Conservation (phyloP, 129 eudicot species). For the Mikania micrantha region DNA sequence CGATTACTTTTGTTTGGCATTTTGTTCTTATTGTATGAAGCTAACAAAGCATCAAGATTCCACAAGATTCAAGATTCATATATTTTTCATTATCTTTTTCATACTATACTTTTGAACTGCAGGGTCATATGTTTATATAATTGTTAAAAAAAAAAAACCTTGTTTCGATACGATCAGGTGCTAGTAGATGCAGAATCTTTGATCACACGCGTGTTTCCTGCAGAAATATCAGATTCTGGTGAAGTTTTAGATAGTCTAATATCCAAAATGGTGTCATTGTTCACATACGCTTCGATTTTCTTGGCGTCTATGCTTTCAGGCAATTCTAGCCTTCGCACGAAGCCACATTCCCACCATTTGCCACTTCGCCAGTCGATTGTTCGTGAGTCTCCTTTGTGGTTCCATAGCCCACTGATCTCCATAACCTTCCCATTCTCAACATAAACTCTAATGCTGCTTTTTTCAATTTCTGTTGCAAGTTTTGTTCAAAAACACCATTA, state of each 20-base stretch:
- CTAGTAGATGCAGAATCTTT: slow-evolving; percentile 9
- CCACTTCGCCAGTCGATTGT: slow-evolving; percentile 48
- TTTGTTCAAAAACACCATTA: neutral
- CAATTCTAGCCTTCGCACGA: slow-evolving; percentile 59
- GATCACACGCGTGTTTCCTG: slow-evolving; percentile 9
- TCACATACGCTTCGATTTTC: slow-evolving; percentile 46
- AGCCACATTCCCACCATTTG: slow-evolving; percentile 83
- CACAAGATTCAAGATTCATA: neutral
- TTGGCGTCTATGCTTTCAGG: slow-evolving; percentile 57
- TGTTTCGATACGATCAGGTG: slow-evolving; percentile 5
- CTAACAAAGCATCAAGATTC: neutral
- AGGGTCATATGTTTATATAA: slow-evolving; percentile 3
- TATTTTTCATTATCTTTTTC: neutral
- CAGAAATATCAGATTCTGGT: slow-evolving; percentile 7
- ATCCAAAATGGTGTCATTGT: slow-evolving; percentile 39
- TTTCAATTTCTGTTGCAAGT: slow-evolving; percentile 34
- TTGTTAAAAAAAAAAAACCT: slow-evolving; percentile 1
- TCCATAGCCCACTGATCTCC: slow-evolving; percentile 61
- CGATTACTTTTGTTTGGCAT: neutral
- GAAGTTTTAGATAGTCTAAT: slow-evolving; percentile 51
- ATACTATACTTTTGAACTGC: slow-evolving; percentile 3
- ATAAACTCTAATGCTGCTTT: slow-evolving; percentile 29
- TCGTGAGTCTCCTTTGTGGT: slow-evolving; percentile 30
- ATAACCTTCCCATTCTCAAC: slow-evolving; percentile 64
- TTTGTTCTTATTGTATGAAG: neutral